Evolutionary conservation across 2,329 filamentous ascomycete species (phyloP), one percentile per base, ranked within the genome.

Genomic region (Meredithiella fracta): DNA sequence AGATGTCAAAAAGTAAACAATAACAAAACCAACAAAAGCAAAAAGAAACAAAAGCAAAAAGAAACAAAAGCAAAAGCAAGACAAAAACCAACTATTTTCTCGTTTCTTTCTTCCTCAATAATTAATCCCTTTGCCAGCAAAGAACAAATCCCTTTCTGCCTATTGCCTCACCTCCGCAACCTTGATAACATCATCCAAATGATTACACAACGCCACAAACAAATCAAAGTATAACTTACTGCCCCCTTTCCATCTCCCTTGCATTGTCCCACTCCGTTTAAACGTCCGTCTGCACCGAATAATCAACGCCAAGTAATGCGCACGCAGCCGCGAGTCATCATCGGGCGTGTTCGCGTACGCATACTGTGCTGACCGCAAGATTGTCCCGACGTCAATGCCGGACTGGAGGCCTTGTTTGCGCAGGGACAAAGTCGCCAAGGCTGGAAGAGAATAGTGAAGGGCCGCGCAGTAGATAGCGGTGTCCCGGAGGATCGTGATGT

Each of bases 231-330:
- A 96, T 73, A 96, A 78, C 77, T 90, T 90, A 72, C 80, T 78
- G 66, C 73, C 89, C 89, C 70, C 82, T 82, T 76, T 95, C 87
- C 90, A 97, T 96, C 76, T 96, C 90, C 74, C 84, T 79, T 96
- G 90, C 89, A 96, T 94, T 71, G 90, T 96, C 72, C 90, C 90
- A 75, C 89, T 95, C 72, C 86, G 83, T 83, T 95, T 96, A 72
- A 97, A 96, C 66, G 88, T 95, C 76, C 89, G 89, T 70, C 91
- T 87, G 78, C 86, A 91, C 75, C 90, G 85, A 76, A 96, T 95
- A 72, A 96, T 94, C 71, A 96, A 80, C 68, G 90, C 88, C 69
- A 97, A 83, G 77, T 95, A 96, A 75, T 95, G 89, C 75, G 90
- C 90, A 74, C 90, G 89, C 70, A 97, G 82, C 66, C 84, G 81